Evolutionary conservation across 805 yeast genomes (phyloP), one percentile per base, ranked within the genome.

Genomic region (Komagataella pseudopastoris): DNA sequence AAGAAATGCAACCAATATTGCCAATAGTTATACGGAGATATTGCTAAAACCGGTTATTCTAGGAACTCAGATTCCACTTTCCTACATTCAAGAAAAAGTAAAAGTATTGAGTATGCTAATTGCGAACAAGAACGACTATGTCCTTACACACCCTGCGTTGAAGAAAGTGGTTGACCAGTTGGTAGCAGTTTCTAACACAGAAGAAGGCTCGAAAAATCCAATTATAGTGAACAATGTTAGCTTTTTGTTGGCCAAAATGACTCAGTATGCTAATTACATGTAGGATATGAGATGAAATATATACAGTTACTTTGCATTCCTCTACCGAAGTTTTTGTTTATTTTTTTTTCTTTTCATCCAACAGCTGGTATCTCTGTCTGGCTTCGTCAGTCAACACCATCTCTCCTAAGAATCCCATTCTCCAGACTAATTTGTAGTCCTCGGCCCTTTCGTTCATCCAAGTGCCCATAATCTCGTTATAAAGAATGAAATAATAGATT

Each of bases 401-500:
- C 12, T 30, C 39, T 30, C 39, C 39, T 14, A 30, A 10, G 10
- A 30, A 30, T 1, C 39, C n/a, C 39, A 30, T 8, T 30, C 47
- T 70, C 80, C 88, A 77, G 20, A 73, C 71, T 56, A 83, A 74
- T 51, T 68, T 66, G 63, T 78, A 90, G 36, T 76, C 71, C 23
- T 74, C 67, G 23, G 78, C 76, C n/a, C 69, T 68, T 4, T 81
- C 82, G 14, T 71, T 71, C 62, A 88, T 75, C 66, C 83, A 80
- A 36, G 84, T 69, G 57, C 91, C 75, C 55, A 90, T 69, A 56
- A 85, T 78, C 69, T 88, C 90, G 60, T 85, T 75, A 62, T 85
- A 88, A 3, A 85, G 80, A 56, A 90, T 75, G 67, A 88, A 90
- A 63, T 75, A 84, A 65, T 91, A 91, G 8, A 91, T 93, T 1